Percentiles rank a stretch among this genome's conserved stretches.
phyloP scores from a whole-genome alignment of 2,329 filamentous ascomycete species.

The Penicillium sp. region DNA sequence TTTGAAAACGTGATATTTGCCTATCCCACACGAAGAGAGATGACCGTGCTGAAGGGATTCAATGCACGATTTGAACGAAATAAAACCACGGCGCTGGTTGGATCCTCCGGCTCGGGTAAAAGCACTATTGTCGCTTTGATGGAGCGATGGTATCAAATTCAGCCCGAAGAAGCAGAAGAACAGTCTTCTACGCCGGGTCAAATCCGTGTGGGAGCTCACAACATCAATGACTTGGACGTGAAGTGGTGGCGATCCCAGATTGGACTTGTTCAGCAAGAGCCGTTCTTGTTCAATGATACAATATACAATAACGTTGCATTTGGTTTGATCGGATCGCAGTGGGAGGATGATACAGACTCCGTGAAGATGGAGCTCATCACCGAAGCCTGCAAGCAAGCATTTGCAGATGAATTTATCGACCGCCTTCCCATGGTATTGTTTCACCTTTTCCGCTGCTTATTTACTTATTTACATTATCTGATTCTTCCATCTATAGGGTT shows the following conservation, averaged over 20 bases:
- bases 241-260: slow-evolving; percentile 61
- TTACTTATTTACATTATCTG: background rate
- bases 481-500: slow-evolving; percentile 50
- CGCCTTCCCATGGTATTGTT: slow-evolving; percentile 50
- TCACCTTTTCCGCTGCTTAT: background rate
- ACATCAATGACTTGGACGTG: slow-evolving; percentile 57
- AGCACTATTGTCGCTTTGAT: slow-evolving; percentile 46
- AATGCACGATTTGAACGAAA: slow-evolving; percentile 33
- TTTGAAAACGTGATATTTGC: background rate
- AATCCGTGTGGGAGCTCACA: slow-evolving; percentile 54
- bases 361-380: slow-evolving; percentile 52
- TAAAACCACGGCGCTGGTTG: slow-evolving; percentile 46
- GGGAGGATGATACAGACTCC: slow-evolving; percentile 32
- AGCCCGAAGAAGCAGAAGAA: background rate
- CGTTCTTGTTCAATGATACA: slow-evolving; percentile 65
- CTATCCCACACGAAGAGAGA: background rate
- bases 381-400: slow-evolving; percentile 65
- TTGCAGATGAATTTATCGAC: slow-evolving; percentile 67
- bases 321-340: slow-evolving; percentile 48
- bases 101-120: slow-evolving; percentile 47
- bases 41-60: slow-evolving; percentile 31
- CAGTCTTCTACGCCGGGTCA: slow-evolving; percentile 36
- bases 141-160: slow-evolving; percentile 44
- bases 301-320: slow-evolving; percentile 63
- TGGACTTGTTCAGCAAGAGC: slow-evolving; percentile 66